Evolutionary conservation across 352 stramenopile genomes (phyloP), one percentile per base, ranked within the genome.

Genomic region (Plasmopara halstedii): DNA sequence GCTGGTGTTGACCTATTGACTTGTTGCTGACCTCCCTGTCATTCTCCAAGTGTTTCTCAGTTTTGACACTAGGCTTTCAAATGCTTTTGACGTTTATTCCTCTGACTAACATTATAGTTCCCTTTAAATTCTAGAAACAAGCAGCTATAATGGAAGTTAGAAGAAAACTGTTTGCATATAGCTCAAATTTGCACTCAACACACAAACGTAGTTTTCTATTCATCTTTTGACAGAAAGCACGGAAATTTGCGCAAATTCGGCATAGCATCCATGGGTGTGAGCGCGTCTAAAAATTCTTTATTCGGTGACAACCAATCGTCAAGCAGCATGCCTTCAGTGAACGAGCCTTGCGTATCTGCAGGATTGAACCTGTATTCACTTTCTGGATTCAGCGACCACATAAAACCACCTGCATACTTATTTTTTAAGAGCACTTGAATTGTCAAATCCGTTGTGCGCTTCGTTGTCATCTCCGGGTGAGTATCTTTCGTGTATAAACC

Each of bases 341-440:
- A 88, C 19, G 67, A 44, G 3, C 76, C 75, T 35, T 74, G 52
- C 6, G 51, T 60, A 46, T 72, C 69, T 15, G 69, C 73, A 17
- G 75, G 74, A 52, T 88, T 88, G 60, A 85, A 88, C 43, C 82
- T 53, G 58, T 90, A 90, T 10, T 64, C 64, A 20, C 68, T 85
- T 52, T 90, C 79, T 6, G 79, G 79, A 44, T 90, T 90, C 22
- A 90, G 66, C 13, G 73, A 86, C 78, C 78, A 90, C 73, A 90
- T 86, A 58, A 88, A 90, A 2, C 75, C 78, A 11, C 78, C 78
- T 0, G 71, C 69, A 37, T 86, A 90, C 27, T 70, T 57, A 27
- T 83, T 64, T 23, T 70, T 50, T 37, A 88, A 47, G 50, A 90
- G 61, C 15, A 85, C 68, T 37, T 81, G 35, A 38, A 90, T 79